These are phyloP conservation scores for Tylopilus vinaceipallidus DNA, from an alignment of 768 basidiomycete species.

Conservation along the genomic window DNA sequence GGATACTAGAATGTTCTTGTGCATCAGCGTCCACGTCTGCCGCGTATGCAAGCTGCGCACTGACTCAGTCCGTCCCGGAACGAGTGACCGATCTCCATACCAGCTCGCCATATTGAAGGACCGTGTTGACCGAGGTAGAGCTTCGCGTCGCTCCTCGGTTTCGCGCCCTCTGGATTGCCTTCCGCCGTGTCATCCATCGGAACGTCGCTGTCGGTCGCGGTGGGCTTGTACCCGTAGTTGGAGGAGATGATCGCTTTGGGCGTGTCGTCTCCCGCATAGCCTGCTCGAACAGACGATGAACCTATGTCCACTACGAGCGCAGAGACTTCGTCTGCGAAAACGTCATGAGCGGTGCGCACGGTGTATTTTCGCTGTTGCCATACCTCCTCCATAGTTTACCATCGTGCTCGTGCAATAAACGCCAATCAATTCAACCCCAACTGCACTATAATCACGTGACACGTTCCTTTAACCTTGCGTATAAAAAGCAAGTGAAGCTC, in stretches of 20 bases:
- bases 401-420: constrained; percentile 35
- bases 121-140: constrained; percentile 85
- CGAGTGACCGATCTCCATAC: constrained; percentile 85
- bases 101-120: constrained; percentile 85
- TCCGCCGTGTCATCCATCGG: constrained; percentile 42
- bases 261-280: constrained; percentile 96
- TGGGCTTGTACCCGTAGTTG: constrained; percentile 72
- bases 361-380: constrained; percentile 21
- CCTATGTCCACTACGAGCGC: constrained; percentile 96
- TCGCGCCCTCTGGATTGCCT: constrained; percentile 28
- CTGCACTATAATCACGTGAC: constrained; percentile 9
- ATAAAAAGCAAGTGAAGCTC: too few species aligned
- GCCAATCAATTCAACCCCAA: not conserved
- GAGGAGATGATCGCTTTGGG: constrained; percentile 92
- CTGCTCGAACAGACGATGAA: constrained; percentile 83
- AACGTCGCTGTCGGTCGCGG: constrained; percentile 30
- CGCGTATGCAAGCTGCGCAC: constrained; percentile 26
- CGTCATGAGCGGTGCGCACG: constrained; percentile 1
- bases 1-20: constrained; percentile 44
- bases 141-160: constrained; percentile 49
- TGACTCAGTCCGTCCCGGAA: constrained; percentile 82
- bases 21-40: constrained; percentile 1
- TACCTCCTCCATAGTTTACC: constrained; percentile 89
- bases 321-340: constrained; percentile 87
- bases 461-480: too few species aligned